phyloP scores from a whole-genome alignment of 2,329 filamentous ascomycete species.

The Aureobasidium lini region DNA sequence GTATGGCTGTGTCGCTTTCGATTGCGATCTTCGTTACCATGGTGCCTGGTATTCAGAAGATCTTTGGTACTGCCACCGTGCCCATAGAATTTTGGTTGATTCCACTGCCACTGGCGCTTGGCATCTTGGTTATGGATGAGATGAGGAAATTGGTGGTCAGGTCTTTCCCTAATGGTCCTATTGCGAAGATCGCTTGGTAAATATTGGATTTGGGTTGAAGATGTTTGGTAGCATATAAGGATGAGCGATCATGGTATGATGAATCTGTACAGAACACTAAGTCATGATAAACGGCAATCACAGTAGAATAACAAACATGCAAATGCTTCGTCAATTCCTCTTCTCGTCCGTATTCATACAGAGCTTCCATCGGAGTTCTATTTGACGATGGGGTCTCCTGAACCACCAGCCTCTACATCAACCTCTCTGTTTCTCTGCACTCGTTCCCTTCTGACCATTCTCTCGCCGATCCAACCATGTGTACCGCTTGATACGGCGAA shows the following conservation, averaged over 20 bases:
- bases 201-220: neutral
- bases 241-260: too few relatives aligned
- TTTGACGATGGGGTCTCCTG: neutral
- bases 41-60: constrained; percentile 40
- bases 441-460: neutral
- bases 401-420: constrained; percentile 7
- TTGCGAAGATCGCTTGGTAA: constrained; percentile 46
- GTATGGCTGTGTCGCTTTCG: constrained; percentile 40
- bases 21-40: constrained; percentile 50
- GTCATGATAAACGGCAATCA: too few relatives aligned
- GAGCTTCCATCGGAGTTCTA: neutral
- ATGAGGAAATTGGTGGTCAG: constrained; percentile 44
- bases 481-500: constrained; percentile 37
- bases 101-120: constrained; percentile 44
- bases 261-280: too few relatives aligned
- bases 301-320: too few relatives aligned
- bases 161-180: constrained; percentile 35
- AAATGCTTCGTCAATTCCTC: too few relatives aligned
- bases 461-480: constrained; percentile 8
- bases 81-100: constrained; percentile 48
- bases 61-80: constrained; percentile 44
- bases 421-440: constrained; percentile 1
- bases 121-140: constrained; percentile 47
- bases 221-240: too few relatives aligned
- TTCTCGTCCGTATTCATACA: too few relatives aligned